Conservation (phyloP, 495 filamentous ascomycete species). For the Rusavskia elegans region DNA sequence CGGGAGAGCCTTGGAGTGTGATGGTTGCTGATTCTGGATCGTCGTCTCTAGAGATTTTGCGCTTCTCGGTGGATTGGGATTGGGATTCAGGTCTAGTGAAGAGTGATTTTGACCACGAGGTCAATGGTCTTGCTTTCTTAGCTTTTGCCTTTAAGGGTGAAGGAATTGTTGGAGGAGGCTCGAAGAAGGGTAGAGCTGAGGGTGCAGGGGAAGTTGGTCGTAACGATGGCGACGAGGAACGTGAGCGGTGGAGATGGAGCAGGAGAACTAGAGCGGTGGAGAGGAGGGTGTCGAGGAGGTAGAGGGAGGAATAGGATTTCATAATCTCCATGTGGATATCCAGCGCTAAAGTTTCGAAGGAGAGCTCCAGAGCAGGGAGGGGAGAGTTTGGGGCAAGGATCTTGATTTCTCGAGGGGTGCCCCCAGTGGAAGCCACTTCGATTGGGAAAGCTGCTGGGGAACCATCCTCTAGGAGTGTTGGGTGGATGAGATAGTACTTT, state of each 20-base stretch:
- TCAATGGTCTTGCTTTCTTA: background rate
- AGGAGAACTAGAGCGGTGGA: constrained; percentile 12
- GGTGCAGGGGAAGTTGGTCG: constrained; percentile 8
- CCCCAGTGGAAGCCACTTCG: constrained; percentile 8
- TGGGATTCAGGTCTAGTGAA: background rate
- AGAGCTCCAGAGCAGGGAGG: constrained; percentile 6
- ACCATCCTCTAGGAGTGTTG: constrained; percentile 9
- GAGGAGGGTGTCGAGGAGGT: constrained; percentile 13
- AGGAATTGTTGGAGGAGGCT: background rate
- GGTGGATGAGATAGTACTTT: constrained; percentile 12
- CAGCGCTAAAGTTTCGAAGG: constrained; percentile 4
- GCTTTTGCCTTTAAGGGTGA: background rate
- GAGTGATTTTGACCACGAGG: background rate
- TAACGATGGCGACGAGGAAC: constrained; percentile 5
- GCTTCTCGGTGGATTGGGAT: background rate
- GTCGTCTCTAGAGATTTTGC: background rate
- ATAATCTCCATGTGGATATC: constrained; percentile 5
- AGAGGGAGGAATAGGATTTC: constrained; percentile 6
- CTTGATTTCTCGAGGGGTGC: constrained; percentile 10
- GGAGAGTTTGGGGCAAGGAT: constrained; percentile 11
- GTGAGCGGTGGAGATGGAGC: constrained; percentile 13
- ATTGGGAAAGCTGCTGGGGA: constrained; percentile 8
- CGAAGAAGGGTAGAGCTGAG: constrained; percentile 2
- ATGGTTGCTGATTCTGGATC: background rate
- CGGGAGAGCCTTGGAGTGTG: background rate